Evolutionary conservation across 345 rosid species (phyloP).

Genomic region (Citrus australasica): DNA sequence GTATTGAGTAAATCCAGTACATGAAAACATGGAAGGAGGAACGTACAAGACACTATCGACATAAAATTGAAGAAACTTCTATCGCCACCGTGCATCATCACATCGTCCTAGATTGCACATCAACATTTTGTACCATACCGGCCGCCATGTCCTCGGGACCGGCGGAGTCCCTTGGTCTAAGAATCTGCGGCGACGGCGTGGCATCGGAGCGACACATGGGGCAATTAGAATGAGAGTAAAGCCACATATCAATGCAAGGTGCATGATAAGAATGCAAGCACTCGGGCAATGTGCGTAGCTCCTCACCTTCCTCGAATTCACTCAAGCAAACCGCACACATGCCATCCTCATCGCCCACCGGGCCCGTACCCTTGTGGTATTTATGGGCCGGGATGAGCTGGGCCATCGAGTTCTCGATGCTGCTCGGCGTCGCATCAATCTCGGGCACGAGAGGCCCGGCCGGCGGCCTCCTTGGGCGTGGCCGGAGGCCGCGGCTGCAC

Average conservation of each 20-base stretch:
- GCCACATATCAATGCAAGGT: constrained; percentile 48
- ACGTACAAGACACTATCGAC: no score
- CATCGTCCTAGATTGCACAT: neutral
- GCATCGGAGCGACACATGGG: constrained; percentile 47
- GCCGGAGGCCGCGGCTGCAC: constrained; percentile 6
- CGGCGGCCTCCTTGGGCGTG: neutral
- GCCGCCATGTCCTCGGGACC: neutral
- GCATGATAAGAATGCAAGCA: constrained; percentile 41
- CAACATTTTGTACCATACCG: neutral
- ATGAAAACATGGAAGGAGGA: neutral
- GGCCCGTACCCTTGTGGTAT: constrained; percentile 25
- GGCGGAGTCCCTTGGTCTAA: neutral
- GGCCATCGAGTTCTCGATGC: constrained; percentile 25
- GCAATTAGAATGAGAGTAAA: constrained; percentile 33
- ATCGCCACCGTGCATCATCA: neutral
- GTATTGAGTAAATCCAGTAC: no score
- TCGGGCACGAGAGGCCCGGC: neutral
- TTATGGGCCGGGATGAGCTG: constrained; percentile 37
- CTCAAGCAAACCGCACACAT: constrained; percentile 34
- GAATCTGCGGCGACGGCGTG: constrained; percentile 4
- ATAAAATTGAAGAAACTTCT: neutral
- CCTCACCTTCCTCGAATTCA: constrained; percentile 43
- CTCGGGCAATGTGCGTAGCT: constrained; percentile 36
- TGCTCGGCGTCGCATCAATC: constrained; percentile 1
- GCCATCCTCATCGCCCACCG: constrained; percentile 20